These are phyloP conservation scores for Pezicula rhizophila DNA, from an alignment of 2,329 filamentous ascomycete species.

Conservation along the genomic window DNA sequence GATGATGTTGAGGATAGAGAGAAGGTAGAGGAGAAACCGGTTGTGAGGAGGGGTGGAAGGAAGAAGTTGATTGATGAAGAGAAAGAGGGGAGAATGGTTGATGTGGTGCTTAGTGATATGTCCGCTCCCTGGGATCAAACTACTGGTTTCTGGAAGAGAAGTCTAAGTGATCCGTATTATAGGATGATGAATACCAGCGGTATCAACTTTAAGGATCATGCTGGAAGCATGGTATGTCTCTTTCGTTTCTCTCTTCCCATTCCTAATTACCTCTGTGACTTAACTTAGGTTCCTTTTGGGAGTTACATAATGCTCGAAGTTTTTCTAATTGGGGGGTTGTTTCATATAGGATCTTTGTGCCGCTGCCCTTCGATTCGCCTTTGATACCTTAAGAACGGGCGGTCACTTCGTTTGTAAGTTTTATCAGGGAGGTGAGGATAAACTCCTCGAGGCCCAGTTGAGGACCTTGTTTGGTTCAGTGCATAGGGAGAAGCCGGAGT, in stretches of 20 bases:
- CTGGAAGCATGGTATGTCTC: slow-evolving; percentile 81
- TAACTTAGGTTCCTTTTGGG: no score
- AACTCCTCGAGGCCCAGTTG: slow-evolving; percentile 66
- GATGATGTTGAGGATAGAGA: slow-evolving; percentile 23
- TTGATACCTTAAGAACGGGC: slow-evolving; percentile 72
- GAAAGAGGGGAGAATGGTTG: slow-evolving; percentile 57
- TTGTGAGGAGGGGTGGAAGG: slow-evolving; percentile 2
- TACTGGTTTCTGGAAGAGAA: slow-evolving; percentile 73
- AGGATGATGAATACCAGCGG: slow-evolving; percentile 99
- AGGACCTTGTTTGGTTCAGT: slow-evolving; percentile 75
- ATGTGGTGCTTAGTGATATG: slow-evolving; percentile 98
- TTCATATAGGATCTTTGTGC: slow-evolving; percentile 72
- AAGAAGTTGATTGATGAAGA: slow-evolving; percentile 28
- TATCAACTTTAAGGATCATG: slow-evolving; percentile 78
- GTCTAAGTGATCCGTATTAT: slow-evolving; percentile 88
- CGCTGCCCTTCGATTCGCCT: slow-evolving; percentile 78
- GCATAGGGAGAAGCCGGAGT: slow-evolving; percentile 82
- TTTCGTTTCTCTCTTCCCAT: background rate
- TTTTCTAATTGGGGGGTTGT: background rate
- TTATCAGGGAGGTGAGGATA: slow-evolving; percentile 87
- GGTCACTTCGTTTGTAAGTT: slow-evolving; percentile 98
- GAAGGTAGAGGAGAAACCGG: background rate
- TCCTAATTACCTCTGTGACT: background rate
- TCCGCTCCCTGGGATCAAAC: slow-evolving; percentile 90
- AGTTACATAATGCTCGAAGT: no score